Evolutionary conservation across 2,329 filamentous ascomycete species (phyloP), one percentile per base, ranked within the genome.

Genomic region (Colletotrichum truncatum): DNA sequence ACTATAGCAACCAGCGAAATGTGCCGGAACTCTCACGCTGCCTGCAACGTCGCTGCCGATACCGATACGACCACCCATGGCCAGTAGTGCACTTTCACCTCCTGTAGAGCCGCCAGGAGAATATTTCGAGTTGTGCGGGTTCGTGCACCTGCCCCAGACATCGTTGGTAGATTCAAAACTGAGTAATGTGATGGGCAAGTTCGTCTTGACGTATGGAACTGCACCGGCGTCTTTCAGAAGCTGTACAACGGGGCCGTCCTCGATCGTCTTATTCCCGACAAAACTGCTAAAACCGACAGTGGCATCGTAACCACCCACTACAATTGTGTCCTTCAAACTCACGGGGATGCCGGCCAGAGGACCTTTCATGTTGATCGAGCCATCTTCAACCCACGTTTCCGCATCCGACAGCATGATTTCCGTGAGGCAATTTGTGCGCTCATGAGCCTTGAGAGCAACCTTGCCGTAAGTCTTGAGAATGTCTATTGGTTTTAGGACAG

Each of bases 41-140:
- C 95, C 94, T 12, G 94, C 94, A 14, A 98, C 94, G 76, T 97
- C 94, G 49, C 91, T 94, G 9, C 94, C 95, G 69, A 98, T 91
- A 39, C 94, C 94, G 66, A 98, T 97, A 38, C 94, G 86, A 46
- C 93, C 93, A 36, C 92, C 92, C 49, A 93, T 86, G 1, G 94
- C 94, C 4, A 98, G 82, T 3, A 98, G 81, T 0, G 94, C 94
- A 5, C 87, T 87, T 78, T 98, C 95, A 67, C 92, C 94, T 41
- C 92, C 93, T 80, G 93, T 97, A 1, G 92, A 96, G 16, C 95
- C 95, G 21, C 95, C 95, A 0, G 94, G 93, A 0, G 92, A 94
- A 80, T 97, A 97, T 38, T 87, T 88, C n/a, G 80, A 78, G 73
- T 93, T 94, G 78, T 97, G 93, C 0, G 94, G 94, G 74, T 97